These are phyloP conservation scores for Pseudogymnoascus sp. DNA, from an alignment of 2,329 filamentous ascomycete species.

Conservation along the genomic window DNA sequence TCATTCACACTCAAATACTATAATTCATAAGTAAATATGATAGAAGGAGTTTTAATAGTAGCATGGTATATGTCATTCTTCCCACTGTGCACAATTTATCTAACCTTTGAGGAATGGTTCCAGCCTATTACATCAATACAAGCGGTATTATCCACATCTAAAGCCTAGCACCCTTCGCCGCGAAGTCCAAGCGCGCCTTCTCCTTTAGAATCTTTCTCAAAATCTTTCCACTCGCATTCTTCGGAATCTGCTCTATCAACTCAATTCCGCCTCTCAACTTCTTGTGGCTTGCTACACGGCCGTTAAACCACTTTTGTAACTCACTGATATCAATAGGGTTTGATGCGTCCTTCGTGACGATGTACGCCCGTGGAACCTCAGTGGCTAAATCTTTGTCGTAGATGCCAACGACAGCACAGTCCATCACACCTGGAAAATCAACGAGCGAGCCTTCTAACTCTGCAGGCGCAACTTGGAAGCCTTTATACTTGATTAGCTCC, in stretches of 20 bases:
- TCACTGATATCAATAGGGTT: background rate
- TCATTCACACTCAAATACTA: too few relatives aligned
- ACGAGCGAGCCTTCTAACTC: conserved; percentile 33
- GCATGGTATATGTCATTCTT: background rate
- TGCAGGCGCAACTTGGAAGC: conserved; percentile 40
- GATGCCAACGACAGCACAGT: background rate
- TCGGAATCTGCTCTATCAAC: conserved; percentile 50
- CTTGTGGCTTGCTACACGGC: conserved; percentile 36
- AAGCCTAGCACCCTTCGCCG: background rate
- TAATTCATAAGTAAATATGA: too few relatives aligned
- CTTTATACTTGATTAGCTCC: conserved; percentile 42
- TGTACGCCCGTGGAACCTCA: background rate
- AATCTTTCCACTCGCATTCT: conserved; percentile 57
- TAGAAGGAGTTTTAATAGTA: background rate
- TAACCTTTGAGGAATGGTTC: background rate
- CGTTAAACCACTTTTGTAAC: background rate
- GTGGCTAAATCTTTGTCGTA: background rate
- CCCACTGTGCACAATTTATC: background rate
- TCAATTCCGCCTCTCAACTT: conserved; percentile 41
- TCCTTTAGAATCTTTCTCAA: conserved; percentile 48
- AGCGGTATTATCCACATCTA: background rate
- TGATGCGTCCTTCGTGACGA: background rate
- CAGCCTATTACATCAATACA: background rate
- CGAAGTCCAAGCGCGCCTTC: conserved; percentile 21
- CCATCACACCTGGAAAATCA: background rate